These are phyloP conservation scores for Fusarium avenaceum DNA, from an alignment of 2,329 filamentous ascomycete species.

Conservation along the genomic window DNA sequence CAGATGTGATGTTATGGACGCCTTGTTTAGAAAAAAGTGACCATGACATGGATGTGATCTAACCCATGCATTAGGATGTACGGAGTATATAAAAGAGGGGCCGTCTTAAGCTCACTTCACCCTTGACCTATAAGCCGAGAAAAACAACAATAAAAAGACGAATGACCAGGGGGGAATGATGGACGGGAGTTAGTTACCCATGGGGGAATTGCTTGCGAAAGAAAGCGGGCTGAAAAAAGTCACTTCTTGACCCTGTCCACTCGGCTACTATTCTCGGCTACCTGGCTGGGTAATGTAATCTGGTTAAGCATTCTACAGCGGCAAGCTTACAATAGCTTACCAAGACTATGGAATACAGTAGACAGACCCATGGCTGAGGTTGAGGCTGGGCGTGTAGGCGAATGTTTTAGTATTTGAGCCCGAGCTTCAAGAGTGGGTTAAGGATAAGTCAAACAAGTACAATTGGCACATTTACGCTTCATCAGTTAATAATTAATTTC, in stretches of 20 bases:
- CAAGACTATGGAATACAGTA: too few relatives aligned
- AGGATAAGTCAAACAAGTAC: constrained; percentile 15
- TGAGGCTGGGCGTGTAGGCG: constrained; percentile 14
- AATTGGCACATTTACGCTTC: not conserved
- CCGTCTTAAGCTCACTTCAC: not conserved
- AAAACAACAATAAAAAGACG: constrained; percentile 4
- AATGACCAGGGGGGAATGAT: constrained; percentile 8
- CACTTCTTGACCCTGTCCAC: too few relatives aligned
- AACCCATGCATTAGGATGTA: constrained; percentile 10
- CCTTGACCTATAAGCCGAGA: constrained; percentile 3
- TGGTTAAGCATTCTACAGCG: too few relatives aligned
- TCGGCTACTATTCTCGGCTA: not conserved
- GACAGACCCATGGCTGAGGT: not conserved
- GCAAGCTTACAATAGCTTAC: too few relatives aligned
- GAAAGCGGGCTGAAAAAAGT: constrained; percentile 22
- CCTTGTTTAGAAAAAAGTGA: constrained; percentile 17
- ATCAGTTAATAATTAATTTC: constrained; percentile 4
- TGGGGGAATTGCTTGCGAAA: constrained; percentile 42
- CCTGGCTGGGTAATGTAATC: too few relatives aligned
- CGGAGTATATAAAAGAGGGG: constrained; percentile 9
- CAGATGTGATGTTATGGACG: constrained; percentile 8
- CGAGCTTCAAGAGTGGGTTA: constrained; percentile 22
- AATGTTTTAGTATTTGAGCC: constrained; percentile 24
- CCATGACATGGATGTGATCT: constrained; percentile 14
- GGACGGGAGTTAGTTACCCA: constrained; percentile 32